A percentile compares a stretch with the other conserved stretches of the same genome.
Evolutionary conservation across 257 asterid genomes (phyloP).

Genomic region (Jasminum sambac): DNA sequence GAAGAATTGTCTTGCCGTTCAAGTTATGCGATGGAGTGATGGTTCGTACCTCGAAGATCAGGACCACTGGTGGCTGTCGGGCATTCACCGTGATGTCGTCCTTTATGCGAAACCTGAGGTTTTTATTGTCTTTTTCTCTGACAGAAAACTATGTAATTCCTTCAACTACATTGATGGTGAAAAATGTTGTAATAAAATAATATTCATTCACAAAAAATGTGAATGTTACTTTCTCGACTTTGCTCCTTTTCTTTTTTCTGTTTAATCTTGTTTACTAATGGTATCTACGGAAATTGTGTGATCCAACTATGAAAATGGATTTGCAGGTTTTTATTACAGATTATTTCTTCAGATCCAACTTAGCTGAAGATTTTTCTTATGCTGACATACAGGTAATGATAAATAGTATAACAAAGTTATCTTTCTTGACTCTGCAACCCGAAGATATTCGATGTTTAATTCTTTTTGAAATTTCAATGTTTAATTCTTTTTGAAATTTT

Average conservation of each 20-base stretch:
- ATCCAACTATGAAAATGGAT: conserved; percentile 24
- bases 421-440: neutral
- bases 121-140: conserved; percentile 21
- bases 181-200: conserved; percentile 4
- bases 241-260: neutral
- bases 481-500: conserved; percentile 19
- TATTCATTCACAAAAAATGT: neutral
- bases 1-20: conserved; percentile 83
- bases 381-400: conserved; percentile 82
- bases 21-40: conserved; percentile 96
- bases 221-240: neutral
- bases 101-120: conserved; percentile 94
- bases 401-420: neutral
- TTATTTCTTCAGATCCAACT: conserved; percentile 81
- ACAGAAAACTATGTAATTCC: conserved; percentile 10
- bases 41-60: conserved; percentile 99
- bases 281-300: conserved; percentile 12
- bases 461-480: conserved; percentile 19
- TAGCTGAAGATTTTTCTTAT: conserved; percentile 67
- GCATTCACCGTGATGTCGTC: conserved; percentile 95
- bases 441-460: conserved; percentile 8
- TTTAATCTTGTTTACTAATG: conserved; percentile 4
- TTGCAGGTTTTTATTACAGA: conserved; percentile 88
- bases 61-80: conserved; percentile 99
- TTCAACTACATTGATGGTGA: conserved; percentile 7